phyloP scores from a whole-genome alignment of 768 basidiomycete genomes.

The Porphyrellus cyaneotinctus region DNA sequence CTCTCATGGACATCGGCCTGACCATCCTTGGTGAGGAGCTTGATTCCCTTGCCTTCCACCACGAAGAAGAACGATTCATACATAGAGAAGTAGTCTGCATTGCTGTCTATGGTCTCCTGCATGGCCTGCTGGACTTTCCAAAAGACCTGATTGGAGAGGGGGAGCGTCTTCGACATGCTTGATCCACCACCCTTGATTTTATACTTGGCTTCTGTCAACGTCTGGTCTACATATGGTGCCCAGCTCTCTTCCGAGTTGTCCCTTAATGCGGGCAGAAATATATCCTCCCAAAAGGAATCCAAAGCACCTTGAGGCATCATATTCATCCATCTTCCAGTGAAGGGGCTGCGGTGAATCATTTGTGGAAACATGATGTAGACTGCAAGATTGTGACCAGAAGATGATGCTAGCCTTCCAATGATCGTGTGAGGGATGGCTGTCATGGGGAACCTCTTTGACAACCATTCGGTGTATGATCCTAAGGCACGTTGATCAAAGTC shows the following conservation, averaged over 20 bases:
- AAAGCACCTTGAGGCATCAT: slow-evolving; percentile 1
- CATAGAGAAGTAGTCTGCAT: not conserved
- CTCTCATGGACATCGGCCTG: too few species aligned
- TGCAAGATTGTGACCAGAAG: not conserved
- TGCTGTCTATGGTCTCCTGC: not conserved
- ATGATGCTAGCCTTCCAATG: not conserved
- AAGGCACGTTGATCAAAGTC: not conserved
- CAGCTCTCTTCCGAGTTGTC: not conserved
- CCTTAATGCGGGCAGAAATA: slow-evolving; percentile 2
- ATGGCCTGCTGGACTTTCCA: not conserved
- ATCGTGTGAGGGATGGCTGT: slow-evolving; percentile 2
- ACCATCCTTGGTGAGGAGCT: too few species aligned
- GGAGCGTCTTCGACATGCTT: too few species aligned
- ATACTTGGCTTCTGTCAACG: slow-evolving; percentile 1
- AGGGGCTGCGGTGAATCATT: slow-evolving; percentile 5
- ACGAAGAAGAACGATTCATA: slow-evolving; percentile 2
- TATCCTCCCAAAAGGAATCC: slow-evolving; percentile 6
- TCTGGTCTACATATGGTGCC: not conserved
- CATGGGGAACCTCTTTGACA: slow-evolving; percentile 4
- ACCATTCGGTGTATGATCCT: not conserved
- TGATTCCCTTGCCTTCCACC: not conserved
- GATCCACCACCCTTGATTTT: not conserved
- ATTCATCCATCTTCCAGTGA: not conserved
- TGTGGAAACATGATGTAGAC: slow-evolving; percentile 6
- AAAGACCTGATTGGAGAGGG: not conserved